Evolutionary conservation across 805 yeast genomes (phyloP), one percentile per base, ranked within the genome.

Genomic region (Candida ortonii): DNA sequence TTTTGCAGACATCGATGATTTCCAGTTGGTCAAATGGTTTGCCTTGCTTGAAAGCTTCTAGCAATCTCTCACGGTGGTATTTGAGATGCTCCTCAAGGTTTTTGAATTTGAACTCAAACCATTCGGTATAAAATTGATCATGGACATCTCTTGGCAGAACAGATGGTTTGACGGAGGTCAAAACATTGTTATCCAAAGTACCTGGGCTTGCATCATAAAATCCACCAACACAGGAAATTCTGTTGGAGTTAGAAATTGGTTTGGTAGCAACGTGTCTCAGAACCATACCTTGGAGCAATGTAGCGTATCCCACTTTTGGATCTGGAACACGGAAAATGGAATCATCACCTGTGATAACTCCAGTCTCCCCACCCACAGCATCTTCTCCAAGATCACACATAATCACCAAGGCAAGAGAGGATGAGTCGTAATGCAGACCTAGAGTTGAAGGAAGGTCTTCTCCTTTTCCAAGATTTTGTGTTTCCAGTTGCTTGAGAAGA

Each of bases 311-410:
- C 34, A 54, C 48, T 28, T 61, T 60, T 21, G 76, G 76, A 18
- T 69, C 73, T 1, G 60, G 57, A 19, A 53, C 55, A 22, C 56
- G 44, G 36, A 50, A 41, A 12, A 49, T 44, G 14, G 37, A 39
- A 12, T 53, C 57, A 38, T 61, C 61, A 3, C 75, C 75, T 55
- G 64, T 66, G 43, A 68, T 57, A 33, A 70, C 55, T n/a, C 64
- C 63, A 0, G 76, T 70, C 39, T 69, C 73, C 6, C 76, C 76
- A n/a, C 76, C 75, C 43, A 70, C 61, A 62, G 71, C 71, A 8
- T 59, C 58, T 7, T 63, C 54, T 13, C 72, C 68, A 30, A 67
- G 67, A 19, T 70, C 68, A 22, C 68, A 47, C 75, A 70, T 70
- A 32, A 70, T 61, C 8, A 70, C 75, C 43, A 73, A 62, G 6